Percentiles rank a stretch among this genome's conserved stretches.
These are phyloP conservation scores for Panaeolus papilionaceus DNA, from an alignment of 768 basidiomycete genomes.

Conservation along the genomic window DNA sequence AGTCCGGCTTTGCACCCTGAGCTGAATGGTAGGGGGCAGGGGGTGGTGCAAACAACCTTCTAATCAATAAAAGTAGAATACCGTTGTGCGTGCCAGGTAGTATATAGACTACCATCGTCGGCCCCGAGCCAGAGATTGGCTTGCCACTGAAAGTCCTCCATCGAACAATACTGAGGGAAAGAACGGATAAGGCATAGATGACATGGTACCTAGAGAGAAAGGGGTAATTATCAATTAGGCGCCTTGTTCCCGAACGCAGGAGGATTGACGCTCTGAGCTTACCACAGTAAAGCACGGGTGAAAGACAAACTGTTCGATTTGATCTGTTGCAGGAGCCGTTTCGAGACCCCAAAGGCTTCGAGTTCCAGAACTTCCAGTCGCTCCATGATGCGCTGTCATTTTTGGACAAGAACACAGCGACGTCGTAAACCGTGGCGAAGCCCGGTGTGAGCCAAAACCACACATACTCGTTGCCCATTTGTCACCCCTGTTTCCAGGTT, in stretches of 20 bases:
- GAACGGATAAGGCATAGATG: slow-evolving; percentile 42
- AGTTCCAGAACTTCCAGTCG: slow-evolving; percentile 40
- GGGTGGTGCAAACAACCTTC: slow-evolving; percentile 31
- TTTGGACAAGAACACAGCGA: slow-evolving; percentile 43
- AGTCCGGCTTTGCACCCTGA: too few species aligned
- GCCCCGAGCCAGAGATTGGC: not conserved
- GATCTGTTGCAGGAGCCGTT: slow-evolving; percentile 27
- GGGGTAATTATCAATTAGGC: too few species aligned
- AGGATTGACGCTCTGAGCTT: not conserved
- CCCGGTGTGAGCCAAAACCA: slow-evolving; percentile 52
- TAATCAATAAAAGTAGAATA: slow-evolving; percentile 41
- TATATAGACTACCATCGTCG: slow-evolving; percentile 41
- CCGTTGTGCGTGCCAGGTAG: slow-evolving; percentile 49
- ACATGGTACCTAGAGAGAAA: slow-evolving; percentile 40
- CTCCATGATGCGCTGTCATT: slow-evolving; percentile 38
- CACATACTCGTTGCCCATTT: slow-evolving; percentile 48
- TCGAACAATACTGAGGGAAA: slow-evolving; percentile 48
- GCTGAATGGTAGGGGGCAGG: too few species aligned
- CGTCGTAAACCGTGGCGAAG: slow-evolving; percentile 38
- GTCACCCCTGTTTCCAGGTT: slow-evolving; percentile 24
- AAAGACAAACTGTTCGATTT: slow-evolving; percentile 21
- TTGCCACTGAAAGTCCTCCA: slow-evolving; percentile 38
- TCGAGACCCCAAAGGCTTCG: not conserved
- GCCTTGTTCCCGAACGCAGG: too few species aligned
- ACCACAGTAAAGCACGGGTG: slow-evolving; percentile 37